Percentiles rank a stretch among this genome's conserved stretches.
These are phyloP conservation scores for Nowakowskiella sp. DNA, from an alignment of 192 early-diverging fungal species.

Conservation along the genomic window DNA sequence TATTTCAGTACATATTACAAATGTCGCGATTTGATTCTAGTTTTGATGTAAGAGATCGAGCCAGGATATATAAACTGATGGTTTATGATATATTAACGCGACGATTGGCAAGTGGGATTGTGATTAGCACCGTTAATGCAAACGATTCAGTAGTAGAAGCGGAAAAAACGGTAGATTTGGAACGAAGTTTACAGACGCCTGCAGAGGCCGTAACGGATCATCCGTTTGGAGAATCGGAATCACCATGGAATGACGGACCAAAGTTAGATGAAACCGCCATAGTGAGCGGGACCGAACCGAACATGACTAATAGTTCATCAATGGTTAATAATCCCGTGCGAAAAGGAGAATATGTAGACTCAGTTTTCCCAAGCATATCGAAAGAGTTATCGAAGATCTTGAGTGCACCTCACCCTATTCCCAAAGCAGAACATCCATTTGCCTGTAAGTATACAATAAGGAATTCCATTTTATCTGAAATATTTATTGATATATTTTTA, in stretches of 20 bases:
- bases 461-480: neutral
- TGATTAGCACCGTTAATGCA: conserved; percentile 12
- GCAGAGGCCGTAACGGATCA: no score
- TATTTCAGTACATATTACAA: conserved; percentile 72
- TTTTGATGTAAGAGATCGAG: conserved; percentile 86
- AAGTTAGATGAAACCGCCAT: no score
- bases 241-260: no score
- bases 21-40: conserved; percentile 83
- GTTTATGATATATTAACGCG: conserved; percentile 22
- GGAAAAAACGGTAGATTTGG: conserved; percentile 31
- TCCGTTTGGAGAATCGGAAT: no score
- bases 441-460: no score
- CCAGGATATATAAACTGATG: conserved; percentile 60
- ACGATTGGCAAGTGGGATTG: neutral
- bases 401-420: conserved; percentile 15
- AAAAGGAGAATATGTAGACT: conserved; percentile 9
- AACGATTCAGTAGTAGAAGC: conserved; percentile 3
- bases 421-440: conserved; percentile 4
- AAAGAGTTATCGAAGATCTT: conserved; percentile 21
- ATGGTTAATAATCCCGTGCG: no score
- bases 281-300: no score
- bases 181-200: conserved; percentile 54
- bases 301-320: no score
- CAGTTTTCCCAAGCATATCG: neutral
- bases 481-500: neutral